Conservation (phyloP, 73 alveolate species). For the Loxodes magnus region DNA sequence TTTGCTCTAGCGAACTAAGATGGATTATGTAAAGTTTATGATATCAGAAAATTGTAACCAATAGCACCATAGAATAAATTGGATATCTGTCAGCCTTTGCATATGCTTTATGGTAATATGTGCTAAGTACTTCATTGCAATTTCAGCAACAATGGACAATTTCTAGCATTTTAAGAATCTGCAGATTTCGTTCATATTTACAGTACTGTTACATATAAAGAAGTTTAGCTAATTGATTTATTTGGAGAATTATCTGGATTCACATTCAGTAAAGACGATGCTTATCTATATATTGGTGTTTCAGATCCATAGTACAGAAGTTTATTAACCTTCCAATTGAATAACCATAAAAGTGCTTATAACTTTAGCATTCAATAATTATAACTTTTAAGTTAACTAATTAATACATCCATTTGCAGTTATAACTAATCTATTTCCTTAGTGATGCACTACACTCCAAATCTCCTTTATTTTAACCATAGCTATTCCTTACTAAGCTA, state of each 20-base stretch:
- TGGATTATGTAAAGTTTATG: conserved; percentile 2
- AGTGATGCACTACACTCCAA: too few species aligned
- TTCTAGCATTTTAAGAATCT: conserved; percentile 10
- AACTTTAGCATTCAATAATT: too few species aligned
- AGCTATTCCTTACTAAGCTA: too few species aligned
- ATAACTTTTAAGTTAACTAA: too few species aligned
- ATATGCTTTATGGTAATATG: neutral
- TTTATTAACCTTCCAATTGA: too few species aligned
- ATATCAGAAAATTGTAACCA: neutral
- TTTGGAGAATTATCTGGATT: conserved; percentile 14
- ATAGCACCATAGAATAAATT: too few species aligned
- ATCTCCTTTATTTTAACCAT: too few species aligned
- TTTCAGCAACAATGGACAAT: conserved; percentile 4
- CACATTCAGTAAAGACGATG: neutral
- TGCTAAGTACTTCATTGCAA: neutral
- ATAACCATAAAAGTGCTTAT: too few species aligned
- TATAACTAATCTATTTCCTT: too few species aligned
- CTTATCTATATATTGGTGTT: too few species aligned
- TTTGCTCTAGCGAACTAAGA: conserved; percentile 7
- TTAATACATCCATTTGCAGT: too few species aligned
- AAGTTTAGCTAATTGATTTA: neutral
- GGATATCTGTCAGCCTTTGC: neutral
- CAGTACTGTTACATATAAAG: neutral
- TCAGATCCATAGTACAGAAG: too few species aligned
- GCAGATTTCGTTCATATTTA: conserved; percentile 3